phyloP scores from a whole-genome alignment of 352 stramenopile genomes.

The Globisporangium paddicum region DNA sequence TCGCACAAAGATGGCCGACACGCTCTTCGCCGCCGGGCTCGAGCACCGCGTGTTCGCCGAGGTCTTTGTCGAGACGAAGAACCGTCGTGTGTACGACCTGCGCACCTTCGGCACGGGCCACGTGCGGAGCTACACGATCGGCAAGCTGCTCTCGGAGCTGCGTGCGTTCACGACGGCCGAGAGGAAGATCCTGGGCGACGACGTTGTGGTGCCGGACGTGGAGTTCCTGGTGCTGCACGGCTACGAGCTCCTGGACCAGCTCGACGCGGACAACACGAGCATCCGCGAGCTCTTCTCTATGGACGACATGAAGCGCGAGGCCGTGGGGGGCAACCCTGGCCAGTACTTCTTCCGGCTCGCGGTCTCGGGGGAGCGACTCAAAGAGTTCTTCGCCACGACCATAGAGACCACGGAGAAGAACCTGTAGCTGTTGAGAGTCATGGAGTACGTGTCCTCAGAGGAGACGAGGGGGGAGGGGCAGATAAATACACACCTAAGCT shows the following conservation, averaged over 20 bases:
- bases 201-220: constrained; percentile 37
- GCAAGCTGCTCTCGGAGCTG: constrained; percentile 53
- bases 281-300: constrained; percentile 75
- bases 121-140: constrained; percentile 60
- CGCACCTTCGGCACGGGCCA: constrained; percentile 47
- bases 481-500: too few relatives aligned
- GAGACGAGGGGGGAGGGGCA: not conserved
- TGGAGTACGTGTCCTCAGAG: not conserved
- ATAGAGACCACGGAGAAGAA: constrained; percentile 28
- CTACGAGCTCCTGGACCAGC: constrained; percentile 71
- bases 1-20: constrained; percentile 57
- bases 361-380: constrained; percentile 35
- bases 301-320: constrained; percentile 77
- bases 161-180: constrained; percentile 23
- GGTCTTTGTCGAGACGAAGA: constrained; percentile 41
- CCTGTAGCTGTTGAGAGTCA: constrained; percentile 8
- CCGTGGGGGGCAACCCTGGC: constrained; percentile 16
- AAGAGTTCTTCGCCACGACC: constrained; percentile 57
- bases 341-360: constrained; percentile 63
- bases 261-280: constrained; percentile 65
- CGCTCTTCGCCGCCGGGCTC: constrained; percentile 49
- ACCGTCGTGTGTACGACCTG: constrained; percentile 60
- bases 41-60: constrained; percentile 47
- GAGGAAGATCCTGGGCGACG: constrained; percentile 29
- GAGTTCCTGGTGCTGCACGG: constrained; percentile 75